Base-by-base conservation (phyloP, 257 asterid species). In the Perilla frutescens region DNA sequence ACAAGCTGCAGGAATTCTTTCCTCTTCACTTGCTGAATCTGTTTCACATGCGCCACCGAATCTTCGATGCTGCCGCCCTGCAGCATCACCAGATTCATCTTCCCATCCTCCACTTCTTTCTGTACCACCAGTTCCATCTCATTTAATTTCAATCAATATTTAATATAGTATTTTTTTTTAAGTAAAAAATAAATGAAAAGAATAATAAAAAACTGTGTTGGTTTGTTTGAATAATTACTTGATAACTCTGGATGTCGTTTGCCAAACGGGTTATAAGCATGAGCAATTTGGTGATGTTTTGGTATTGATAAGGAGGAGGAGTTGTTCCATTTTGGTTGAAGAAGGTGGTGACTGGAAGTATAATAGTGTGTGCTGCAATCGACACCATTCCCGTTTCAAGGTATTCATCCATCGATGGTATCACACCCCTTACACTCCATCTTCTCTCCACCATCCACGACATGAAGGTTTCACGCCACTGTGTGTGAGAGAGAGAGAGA, bases 371-470 rank as follows among this genome's bases (percentile, higher is more conserved):
- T 13, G 83, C 82, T 1, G 81, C 88, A 39, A 80, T 62, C 1
- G 96, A 89, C 8, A 43, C 31, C 81, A 62, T 76, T 36, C 87
- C 96, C 0, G 54, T 81, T 54, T 76, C 51, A 10, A 89, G 80
- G 51, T 87, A 89, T 36, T 87, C 84, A 3, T 81, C 78, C 78
- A 68, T 72, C 34, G 90, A 71, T 3, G 93, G 89, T 6, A 39
- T 5, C 34, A 81, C 58, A 32, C 87, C 90, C 0, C 70, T 55
- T 2, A 7, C 31, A 43, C 91, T 84, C 96, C 96, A 87, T 3
- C 26, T 57, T 12, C 77, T 86, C 79, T 87, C 96, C 73, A 69
- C 83, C 93, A 89, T 79, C 96, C 93, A 87, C 3, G 96, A 34
- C 4, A 0, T 9, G 67, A 89, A 89, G 9, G 91, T 81, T 77